Evolutionary conservation across 352 stramenopile species (phyloP).

Genomic region (Globisporangium ultimum): DNA sequence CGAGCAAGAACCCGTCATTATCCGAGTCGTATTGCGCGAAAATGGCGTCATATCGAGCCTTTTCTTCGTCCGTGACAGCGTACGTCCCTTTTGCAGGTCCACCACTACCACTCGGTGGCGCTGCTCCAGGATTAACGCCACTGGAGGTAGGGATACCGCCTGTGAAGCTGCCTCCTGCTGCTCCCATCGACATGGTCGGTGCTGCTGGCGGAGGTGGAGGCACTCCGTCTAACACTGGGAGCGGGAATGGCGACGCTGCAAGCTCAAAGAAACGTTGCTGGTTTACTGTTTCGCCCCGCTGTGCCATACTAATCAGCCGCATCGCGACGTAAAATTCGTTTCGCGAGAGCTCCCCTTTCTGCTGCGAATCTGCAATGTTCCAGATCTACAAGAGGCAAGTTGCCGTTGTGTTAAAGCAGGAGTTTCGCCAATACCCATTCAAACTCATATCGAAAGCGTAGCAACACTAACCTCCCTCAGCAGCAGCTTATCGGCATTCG

Average conservation of each 20-base stretch:
- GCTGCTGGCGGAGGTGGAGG: conserved; percentile 28
- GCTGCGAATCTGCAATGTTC: conserved; percentile 69
- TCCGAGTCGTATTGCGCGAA: conserved; percentile 92
- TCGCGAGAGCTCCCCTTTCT: conserved; percentile 66
- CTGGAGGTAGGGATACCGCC: not conserved
- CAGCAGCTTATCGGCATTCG: conserved; percentile 84
- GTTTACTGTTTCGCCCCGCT: conserved; percentile 63
- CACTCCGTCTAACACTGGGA: conserved; percentile 67
- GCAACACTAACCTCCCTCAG: conserved; percentile 55
- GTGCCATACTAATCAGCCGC: conserved; percentile 81
- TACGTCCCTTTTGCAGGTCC: conserved; percentile 37
- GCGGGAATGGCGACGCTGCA: conserved; percentile 44
- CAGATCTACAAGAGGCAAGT: conserved; percentile 46
- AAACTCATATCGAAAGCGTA: too few species aligned
- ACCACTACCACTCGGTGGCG: not conserved
- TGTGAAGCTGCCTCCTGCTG: not conserved
- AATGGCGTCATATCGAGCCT: conserved; percentile 87
- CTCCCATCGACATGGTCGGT: conserved; percentile 3
- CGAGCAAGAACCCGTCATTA: conserved; percentile 89
- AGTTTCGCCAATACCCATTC: too few species aligned
- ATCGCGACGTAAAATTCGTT: conserved; percentile 87
- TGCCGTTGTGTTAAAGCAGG: too few species aligned
- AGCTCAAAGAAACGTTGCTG: conserved; percentile 73
- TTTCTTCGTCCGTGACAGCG: conserved; percentile 86
- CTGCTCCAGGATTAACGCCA: not conserved